Base-by-base conservation (phyloP, 768 basidiomycete genomes). In the Thelephora ganbajun region DNA sequence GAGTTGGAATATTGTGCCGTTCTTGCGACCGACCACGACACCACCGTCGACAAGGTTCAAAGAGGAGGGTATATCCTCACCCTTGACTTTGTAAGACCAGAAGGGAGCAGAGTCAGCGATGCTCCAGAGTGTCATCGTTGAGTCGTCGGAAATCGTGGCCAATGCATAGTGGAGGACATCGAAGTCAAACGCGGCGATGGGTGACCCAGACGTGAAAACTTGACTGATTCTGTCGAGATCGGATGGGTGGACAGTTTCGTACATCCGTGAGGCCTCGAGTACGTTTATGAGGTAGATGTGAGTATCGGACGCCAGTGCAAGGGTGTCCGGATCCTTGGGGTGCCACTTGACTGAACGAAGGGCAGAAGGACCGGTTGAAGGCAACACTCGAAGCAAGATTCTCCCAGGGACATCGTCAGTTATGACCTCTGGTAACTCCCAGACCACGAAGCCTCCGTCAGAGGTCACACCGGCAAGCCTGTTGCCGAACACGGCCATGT, bases 281-380 rank as follows among this genome's bases (percentile, higher is more conserved):
- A 91, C 63, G 61, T 91, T 84, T 57, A 90, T 71, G 35, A 89
- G 65, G 63, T 80, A 87, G 55, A 90, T 71, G 54, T 76, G 79
- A 48, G 71, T 76, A 53, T 82, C 80, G 0, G 84, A 85, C 16
- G 87, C 87, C n/a, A 90, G 80, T 3, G 87, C 88, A 39, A 90
- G 69, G 9, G 76, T 80, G 58, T 87, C 81, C 2, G 76, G 71
- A 48, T 89, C 79, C 60, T 83, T 85, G 11, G 87, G 83, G 55
- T 91, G 84, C 88, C 88, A 90, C 60, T 89, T 89, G 49, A 90
- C 87, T 11, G 83, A 76, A 53, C 83, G 83, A 26, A 90, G 69
- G 20, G 78, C 76, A 43, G 83, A 77, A 14, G 62, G 58, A 46
- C 73, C 71, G 26, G 67, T 65, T 7, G 80, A 69, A 9, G 87